Percentiles rank a stretch among this genome's conserved stretches.
These are phyloP conservation scores for Penicillium desertorum DNA, from an alignment of 495 filamentous ascomycete genomes.

Conservation along the genomic window DNA sequence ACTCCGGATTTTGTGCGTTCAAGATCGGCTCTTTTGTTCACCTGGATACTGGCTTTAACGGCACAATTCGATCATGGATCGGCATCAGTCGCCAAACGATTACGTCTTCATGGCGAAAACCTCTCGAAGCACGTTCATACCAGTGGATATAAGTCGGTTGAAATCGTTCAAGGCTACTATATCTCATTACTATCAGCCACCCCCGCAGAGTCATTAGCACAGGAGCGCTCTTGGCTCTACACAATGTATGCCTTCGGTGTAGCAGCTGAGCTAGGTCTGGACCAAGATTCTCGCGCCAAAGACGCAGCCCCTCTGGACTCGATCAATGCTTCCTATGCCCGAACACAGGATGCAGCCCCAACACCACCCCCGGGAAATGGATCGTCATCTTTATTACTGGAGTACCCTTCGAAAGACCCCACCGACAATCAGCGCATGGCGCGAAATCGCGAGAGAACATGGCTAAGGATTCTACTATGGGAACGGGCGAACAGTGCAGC, in stretches of 20 bases:
- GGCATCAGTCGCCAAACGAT: conserved; percentile 54
- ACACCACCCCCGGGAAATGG: background rate
- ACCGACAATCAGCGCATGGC: conserved; percentile 12
- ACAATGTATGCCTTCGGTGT: conserved; percentile 32
- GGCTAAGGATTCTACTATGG: conserved; percentile 32
- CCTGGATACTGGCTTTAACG: conserved; percentile 60
- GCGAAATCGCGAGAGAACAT: conserved; percentile 29
- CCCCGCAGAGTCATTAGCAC: conserved; percentile 22
- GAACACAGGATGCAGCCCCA: background rate
- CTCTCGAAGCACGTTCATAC: conserved; percentile 57
- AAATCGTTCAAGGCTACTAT: conserved; percentile 52
- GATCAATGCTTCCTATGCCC: background rate
- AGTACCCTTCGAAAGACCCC: background rate
- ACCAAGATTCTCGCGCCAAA: conserved; percentile 13
- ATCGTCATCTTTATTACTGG: background rate
- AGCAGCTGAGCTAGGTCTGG: conserved; percentile 27
- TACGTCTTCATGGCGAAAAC: conserved; percentile 58
- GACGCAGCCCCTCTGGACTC: background rate
- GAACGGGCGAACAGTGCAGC: conserved; percentile 34
- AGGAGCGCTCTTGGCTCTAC: conserved; percentile 32
- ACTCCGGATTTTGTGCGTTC: conserved; percentile 59
- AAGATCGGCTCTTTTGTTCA: conserved; percentile 62
- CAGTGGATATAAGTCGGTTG: conserved; percentile 59
- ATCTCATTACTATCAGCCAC: conserved; percentile 30
- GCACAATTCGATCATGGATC: conserved; percentile 57